These are phyloP conservation scores for Epichloe sibirici DNA, from an alignment of 2,329 filamentous ascomycete genomes.

Conservation along the genomic window DNA sequence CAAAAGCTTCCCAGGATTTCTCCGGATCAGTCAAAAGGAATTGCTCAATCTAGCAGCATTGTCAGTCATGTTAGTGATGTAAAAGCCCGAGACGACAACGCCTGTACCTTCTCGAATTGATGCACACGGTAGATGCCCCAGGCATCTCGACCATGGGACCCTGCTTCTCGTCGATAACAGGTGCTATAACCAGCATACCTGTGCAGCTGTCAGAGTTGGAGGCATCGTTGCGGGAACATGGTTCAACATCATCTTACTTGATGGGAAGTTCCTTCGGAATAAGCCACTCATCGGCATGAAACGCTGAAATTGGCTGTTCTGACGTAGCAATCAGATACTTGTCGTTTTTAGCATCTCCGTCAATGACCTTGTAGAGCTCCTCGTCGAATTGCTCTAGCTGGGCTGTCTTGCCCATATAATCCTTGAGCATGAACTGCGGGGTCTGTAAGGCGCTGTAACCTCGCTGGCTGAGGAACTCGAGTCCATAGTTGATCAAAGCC, in stretches of 20 bases:
- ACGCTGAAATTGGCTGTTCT: slow-evolving; percentile 87
- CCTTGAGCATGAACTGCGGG: slow-evolving; percentile 88
- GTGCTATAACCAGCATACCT: slow-evolving; percentile 88
- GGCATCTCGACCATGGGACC: slow-evolving; percentile 72
- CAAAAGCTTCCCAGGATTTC: slow-evolving; percentile 85
- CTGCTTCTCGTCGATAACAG: slow-evolving; percentile 92
- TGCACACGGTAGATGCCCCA: slow-evolving; percentile 98
- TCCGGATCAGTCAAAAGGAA: slow-evolving; percentile 75
- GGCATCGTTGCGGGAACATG: not conserved
- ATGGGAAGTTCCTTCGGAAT: slow-evolving; percentile 74
- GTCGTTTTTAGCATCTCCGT: slow-evolving; percentile 75
- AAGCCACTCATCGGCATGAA: slow-evolving; percentile 92
- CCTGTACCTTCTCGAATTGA: slow-evolving; percentile 77
- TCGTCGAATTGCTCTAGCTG: slow-evolving; percentile 97
- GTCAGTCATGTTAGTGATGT: slow-evolving; percentile 1
- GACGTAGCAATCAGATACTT: slow-evolving; percentile 73
- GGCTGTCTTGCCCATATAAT: slow-evolving; percentile 95
- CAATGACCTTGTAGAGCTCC: slow-evolving; percentile 92
- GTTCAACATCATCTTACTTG: slow-evolving; percentile 39
- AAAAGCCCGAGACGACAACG: not conserved
- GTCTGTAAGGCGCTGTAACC: slow-evolving; percentile 77
- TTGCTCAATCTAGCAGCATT: slow-evolving; percentile 46
- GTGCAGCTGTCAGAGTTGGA: slow-evolving; percentile 25
- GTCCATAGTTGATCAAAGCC: slow-evolving; percentile 87
- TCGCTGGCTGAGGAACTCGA: slow-evolving; percentile 73